Percentiles rank a stretch among this genome's conserved stretches.
Evolutionary conservation across 148 eudicot genomes (phyloP).

Genomic region (Camellia granthamiana): DNA sequence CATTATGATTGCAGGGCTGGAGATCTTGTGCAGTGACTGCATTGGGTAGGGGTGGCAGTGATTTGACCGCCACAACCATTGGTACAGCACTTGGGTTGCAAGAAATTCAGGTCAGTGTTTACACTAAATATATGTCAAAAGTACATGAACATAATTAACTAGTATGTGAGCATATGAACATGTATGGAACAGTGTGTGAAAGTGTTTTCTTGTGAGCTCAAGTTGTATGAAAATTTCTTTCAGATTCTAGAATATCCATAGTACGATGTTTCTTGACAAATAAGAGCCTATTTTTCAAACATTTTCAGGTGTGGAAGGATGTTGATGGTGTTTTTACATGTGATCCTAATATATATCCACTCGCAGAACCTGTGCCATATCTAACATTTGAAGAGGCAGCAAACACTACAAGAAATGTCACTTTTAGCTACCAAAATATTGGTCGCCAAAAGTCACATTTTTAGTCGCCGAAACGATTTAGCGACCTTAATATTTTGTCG

Average conservation of each 20-base stretch:
- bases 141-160: slow-evolving; percentile 3
- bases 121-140: background rate
- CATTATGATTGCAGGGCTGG: slow-evolving; percentile 56
- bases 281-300: slow-evolving; percentile 3
- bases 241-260: background rate
- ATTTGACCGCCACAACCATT: slow-evolving; percentile 94
- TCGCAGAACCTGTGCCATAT: slow-evolving; percentile 81
- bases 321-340: slow-evolving; percentile 98
- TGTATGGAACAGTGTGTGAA: background rate
- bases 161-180: background rate
- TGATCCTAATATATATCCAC: slow-evolving; percentile 79
- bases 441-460: too few species aligned
- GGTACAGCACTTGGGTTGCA: slow-evolving; percentile 92
- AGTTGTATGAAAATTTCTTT: background rate
- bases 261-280: background rate
- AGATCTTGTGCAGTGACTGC: slow-evolving; percentile 95
- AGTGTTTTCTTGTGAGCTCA: background rate
- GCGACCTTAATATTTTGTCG: too few species aligned
- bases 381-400: slow-evolving; percentile 97
- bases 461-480: too few species aligned
- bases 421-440: too few species aligned
- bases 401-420: too few species aligned
- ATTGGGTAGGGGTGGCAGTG: slow-evolving; percentile 98
- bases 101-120: slow-evolving; percentile 75
- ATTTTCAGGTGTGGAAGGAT: slow-evolving; percentile 93